These are phyloP conservation scores for Sphaerulina musiva DNA, from an alignment of 2,329 filamentous ascomycete genomes.

Conservation along the genomic window DNA sequence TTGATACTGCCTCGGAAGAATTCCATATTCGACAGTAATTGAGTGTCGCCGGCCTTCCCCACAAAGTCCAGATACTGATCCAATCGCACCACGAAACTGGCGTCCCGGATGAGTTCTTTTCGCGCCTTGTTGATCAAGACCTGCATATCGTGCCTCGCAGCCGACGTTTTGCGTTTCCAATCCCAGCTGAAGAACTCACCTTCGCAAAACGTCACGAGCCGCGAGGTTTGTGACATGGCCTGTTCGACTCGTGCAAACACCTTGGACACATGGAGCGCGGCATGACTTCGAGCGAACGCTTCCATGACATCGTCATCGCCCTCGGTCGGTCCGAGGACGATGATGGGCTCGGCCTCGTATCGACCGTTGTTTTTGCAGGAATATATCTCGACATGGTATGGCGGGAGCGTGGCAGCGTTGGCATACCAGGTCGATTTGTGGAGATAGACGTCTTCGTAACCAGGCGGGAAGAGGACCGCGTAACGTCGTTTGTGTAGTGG, in stretches of 20 bases:
- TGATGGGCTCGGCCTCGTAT: conserved; percentile 21
- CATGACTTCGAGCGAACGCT: conserved; percentile 9
- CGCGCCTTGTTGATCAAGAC: conserved; percentile 12
- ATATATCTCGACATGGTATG: conserved; percentile 17
- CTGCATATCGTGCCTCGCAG: conserved; percentile 19
- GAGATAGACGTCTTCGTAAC: conserved; percentile 23
- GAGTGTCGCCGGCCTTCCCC: conserved; percentile 3
- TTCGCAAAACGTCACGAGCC: conserved; percentile 16
- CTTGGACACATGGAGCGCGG: conserved; percentile 7
- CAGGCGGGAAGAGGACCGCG: conserved; percentile 17
- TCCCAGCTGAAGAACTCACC: conserved; percentile 21
- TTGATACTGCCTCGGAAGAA: conserved; percentile 12
- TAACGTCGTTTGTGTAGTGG: conserved; percentile 19
- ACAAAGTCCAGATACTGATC: conserved; percentile 16
- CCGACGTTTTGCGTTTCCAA: conserved; percentile 18
- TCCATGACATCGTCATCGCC: conserved; percentile 2
- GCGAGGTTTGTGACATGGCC: conserved; percentile 13
- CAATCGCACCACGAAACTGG: conserved; percentile 11
- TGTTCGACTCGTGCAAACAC: conserved; percentile 13
- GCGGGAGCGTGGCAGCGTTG: conserved; percentile 12
- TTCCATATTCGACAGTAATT: conserved; percentile 6
- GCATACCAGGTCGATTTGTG: conserved; percentile 18
- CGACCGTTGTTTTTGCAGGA: conserved; percentile 4
- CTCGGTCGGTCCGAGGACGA: conserved; percentile 18
- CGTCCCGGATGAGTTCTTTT: conserved; percentile 7